phyloP scores from a whole-genome alignment of 2,329 filamentous ascomycete species.

The Claviceps maximensis region DNA sequence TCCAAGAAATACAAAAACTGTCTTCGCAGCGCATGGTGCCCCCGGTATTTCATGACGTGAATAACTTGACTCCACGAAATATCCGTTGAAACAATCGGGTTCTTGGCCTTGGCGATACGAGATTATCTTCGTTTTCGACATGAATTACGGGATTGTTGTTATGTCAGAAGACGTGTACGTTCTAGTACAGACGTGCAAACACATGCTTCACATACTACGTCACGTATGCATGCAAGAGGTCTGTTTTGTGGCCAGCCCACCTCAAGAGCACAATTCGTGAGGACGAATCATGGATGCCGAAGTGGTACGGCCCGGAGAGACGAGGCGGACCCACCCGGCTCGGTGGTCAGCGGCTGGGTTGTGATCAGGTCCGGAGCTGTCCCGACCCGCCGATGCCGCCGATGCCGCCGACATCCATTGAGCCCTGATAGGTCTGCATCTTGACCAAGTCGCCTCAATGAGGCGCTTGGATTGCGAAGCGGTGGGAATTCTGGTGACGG shows the following conservation, averaged over 20 bases:
- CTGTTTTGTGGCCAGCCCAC: neutral
- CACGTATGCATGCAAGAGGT: neutral
- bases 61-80: no score
- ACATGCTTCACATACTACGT: no score
- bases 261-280: neutral
- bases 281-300: neutral
- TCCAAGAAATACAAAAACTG: no score
- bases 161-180: neutral
- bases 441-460: neutral
- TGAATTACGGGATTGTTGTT: neutral
- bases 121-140: neutral
- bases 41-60: no score
- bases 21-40: no score
- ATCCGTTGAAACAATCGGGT: no score
- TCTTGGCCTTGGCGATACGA: neutral
- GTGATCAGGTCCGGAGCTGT: neutral
- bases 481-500: no score
- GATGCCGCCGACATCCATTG: constrained; percentile 15
- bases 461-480: neutral
- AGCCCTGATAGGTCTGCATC: neutral
- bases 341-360: neutral
- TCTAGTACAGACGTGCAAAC: neutral
- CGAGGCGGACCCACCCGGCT: constrained; percentile 1
- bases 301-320: neutral
- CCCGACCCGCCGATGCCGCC: constrained; percentile 5